These are phyloP conservation scores for Chlorella sp. DNA, from an alignment of 139 green algal genomes.

Conservation along the genomic window DNA sequence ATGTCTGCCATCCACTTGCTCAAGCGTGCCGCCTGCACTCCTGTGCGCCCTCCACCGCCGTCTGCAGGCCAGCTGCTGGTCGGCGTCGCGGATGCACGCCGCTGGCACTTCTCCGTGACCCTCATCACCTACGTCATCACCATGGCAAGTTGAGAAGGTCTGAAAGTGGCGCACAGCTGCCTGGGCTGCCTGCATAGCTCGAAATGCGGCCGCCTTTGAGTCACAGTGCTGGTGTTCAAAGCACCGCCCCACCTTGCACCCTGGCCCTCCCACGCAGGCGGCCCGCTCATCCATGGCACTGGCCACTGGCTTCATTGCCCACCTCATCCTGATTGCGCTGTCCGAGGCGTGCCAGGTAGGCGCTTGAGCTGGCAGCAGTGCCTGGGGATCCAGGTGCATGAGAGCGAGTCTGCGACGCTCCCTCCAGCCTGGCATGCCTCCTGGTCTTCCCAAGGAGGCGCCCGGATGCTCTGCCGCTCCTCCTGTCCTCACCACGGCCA, in stretches of 20 bases:
- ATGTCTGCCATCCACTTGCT: too few species aligned
- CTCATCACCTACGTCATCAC: not conserved
- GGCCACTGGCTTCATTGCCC: not conserved
- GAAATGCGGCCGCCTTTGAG: too few species aligned
- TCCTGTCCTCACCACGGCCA: too few species aligned
- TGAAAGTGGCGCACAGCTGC: too few species aligned
- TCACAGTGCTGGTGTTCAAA: too few species aligned
- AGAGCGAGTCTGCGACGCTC: too few species aligned
- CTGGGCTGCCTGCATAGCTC: too few species aligned
- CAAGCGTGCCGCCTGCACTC: not conserved
- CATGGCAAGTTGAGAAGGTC: not conserved
- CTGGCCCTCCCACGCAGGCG: not conserved
- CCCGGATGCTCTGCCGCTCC: too few species aligned
- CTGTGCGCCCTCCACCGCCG: not conserved
- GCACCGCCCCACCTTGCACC: too few species aligned
- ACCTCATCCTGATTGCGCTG: conserved; percentile 1
- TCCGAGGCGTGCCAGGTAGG: not conserved
- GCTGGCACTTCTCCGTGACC: not conserved
- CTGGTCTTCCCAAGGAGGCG: not conserved
- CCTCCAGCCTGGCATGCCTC: not conserved
- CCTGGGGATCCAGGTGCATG: not conserved
- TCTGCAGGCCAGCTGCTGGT: conserved; percentile 24
- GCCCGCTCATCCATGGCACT: conserved; percentile 2
- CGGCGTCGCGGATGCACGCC: not conserved
- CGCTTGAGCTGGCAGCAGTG: not conserved